Evolutionary conservation across 1,139 yeast species (phyloP), one percentile per base, ranked within the genome.

Genomic region (Suzukiozyma palmioleophila): DNA sequence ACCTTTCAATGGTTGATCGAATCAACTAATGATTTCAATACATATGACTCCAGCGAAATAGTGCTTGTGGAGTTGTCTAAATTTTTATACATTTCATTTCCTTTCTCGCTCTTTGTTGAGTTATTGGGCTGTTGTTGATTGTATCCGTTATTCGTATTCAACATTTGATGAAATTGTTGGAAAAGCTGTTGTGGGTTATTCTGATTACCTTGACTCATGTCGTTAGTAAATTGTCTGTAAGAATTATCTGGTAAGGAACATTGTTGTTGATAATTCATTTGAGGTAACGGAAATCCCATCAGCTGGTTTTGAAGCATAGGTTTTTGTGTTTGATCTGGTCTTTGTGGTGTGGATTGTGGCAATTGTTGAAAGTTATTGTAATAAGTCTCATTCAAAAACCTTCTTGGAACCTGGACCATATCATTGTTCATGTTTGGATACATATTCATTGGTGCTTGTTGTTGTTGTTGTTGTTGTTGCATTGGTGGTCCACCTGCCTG

Each of bases 1-100:
- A 18, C 22, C 22, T 7, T 28, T 36, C 39, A 56, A 43, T 62
- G 67, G 50, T 69, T 66, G 36, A 70, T 66, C 26, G 72, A 69
- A 45, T 70, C 74, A 39, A 69, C 75, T 47, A 70, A 62, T 21
- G 72, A 65, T 48, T 68, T 63, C 47, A 69, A 56, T 42, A 70
- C 69, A 47, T 64, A 62, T 39, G 60, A 57, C 43, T 66, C 73
- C 18, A 59, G 62, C n/a, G 51, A 45, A 13, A 40, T 40, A 21
- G 43, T 32, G 22, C 36, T 28, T 5, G 24, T 12, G 8, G 32
- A 37, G 18, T 18, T 28, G n/a, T 27, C 30, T 14, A 26, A 32
- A 9, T 16, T 24, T 18, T 36, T 24, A 14, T 34, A 32, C 21
- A 31, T 43, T 22, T 41, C 44, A 16, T 42, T 42, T 13, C 38